Base-by-base conservation (phyloP, 148 eudicot species). In the Vaccinium corymbosum region DNA sequence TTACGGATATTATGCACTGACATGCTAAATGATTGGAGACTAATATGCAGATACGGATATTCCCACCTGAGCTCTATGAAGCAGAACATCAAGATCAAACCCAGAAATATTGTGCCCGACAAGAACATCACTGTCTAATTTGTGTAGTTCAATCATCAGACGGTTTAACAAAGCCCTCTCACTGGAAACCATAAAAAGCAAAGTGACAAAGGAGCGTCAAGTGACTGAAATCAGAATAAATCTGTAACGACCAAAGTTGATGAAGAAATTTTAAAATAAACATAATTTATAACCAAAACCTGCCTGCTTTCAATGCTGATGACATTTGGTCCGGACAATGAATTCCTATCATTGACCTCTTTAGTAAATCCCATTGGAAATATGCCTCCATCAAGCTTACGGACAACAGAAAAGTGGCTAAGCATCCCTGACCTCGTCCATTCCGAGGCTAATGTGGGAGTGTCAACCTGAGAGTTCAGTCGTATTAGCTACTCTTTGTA, bases 51-150 rank as follows among this genome's bases (percentile, higher is more conserved):
- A 71, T 19, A n/a, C n/a, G n/a, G 64, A 71, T 78, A 22, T 64
- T 75, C 91, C 80, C 68, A 94, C 99, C 98, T 94, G 97, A 81
- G 91, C 93, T 91, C 98, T 93, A 68, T 97, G 95, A 74, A 97
- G 96, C 57, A 97, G 93, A 84, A 94, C 92, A 90, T 95, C 98
- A 66, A 97, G 90, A 89, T 97, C 99, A 91, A 95, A 97, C 80
- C 99, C 99, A 87, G 99, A 97, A 74, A 97, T 95, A 83, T 97
- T 97, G 87, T 97, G 99, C 75, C 99, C 99, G 85, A 95, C 94
- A 84, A 97, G 92, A 88, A 97, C 92, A 90, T 97, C 99, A 75
- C 93, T 92, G 83, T 97, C 99, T 88, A 95, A 86, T 88, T 93
- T 95, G 93, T 94, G 92, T 83, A 97, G 84, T 91, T 97, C 98